A percentile compares a stretch with the other conserved stretches of the same genome.
Evolutionary conservation across 345 rosid genomes (phyloP).

Genomic region (Melastoma malabathricum): DNA sequence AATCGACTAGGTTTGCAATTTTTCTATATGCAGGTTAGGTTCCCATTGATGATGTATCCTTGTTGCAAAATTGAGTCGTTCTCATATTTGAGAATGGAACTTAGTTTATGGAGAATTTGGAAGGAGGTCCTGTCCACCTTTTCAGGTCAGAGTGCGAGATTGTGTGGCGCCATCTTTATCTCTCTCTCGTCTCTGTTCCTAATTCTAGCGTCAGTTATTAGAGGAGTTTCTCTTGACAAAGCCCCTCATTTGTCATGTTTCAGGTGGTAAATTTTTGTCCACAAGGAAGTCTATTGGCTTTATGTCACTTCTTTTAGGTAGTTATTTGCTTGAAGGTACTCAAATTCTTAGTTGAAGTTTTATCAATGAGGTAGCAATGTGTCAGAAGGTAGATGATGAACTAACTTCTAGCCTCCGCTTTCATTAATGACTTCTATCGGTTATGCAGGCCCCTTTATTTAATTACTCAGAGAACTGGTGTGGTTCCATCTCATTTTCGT

Average conservation of each 20-base stretch:
- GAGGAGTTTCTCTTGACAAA: conserved; percentile 1
- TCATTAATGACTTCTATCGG: conserved; percentile 24
- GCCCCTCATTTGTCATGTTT: conserved; percentile 2
- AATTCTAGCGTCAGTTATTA: conserved; percentile 1
- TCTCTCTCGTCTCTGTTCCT: not conserved
- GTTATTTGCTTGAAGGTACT: not conserved
- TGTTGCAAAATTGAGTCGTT: not conserved
- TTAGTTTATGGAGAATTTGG: conserved; percentile 20
- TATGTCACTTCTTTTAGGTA: conserved; percentile 1
- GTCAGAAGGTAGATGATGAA: conserved; percentile 13
- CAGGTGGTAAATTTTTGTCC: not conserved
- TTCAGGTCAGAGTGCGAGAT: conserved; percentile 26
- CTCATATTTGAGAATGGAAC: not conserved
- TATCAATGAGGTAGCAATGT: conserved; percentile 5
- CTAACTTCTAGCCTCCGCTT: conserved; percentile 14
- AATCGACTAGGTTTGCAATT: conserved; percentile 37
- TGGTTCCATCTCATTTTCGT: conserved; percentile 8
- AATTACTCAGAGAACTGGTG: conserved; percentile 21
- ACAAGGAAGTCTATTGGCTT: not conserved
- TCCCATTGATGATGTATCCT: conserved; percentile 7
- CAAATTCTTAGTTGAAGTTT: too few species aligned
- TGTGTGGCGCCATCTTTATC: conserved; percentile 6
- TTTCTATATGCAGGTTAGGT: conserved; percentile 53
- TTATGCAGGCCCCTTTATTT: conserved; percentile 35
- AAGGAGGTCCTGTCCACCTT: conserved; percentile 18